Evolutionary conservation across 129 eudicot species (phyloP).

Genomic region (Daucus carota): DNA sequence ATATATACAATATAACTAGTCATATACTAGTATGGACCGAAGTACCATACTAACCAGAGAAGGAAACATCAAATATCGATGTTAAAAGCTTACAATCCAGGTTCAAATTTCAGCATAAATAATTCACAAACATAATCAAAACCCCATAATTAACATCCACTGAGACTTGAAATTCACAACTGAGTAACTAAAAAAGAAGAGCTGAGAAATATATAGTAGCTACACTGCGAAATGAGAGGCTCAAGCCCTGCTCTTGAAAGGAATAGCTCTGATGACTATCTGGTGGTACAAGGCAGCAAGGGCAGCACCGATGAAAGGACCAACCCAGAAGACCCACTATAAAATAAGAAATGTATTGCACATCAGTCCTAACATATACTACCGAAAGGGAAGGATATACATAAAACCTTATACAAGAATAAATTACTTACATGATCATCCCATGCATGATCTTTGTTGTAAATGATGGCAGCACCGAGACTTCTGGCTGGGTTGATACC

Average conservation of each 20-base stretch:
- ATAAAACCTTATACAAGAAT: neutral
- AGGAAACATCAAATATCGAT: neutral
- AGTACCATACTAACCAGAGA: neutral
- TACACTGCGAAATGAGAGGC: neutral
- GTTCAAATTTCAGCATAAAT: neutral
- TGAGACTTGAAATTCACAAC: neutral
- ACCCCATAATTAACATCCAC: neutral
- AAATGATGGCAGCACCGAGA: slow-evolving; percentile 13
- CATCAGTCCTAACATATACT: neutral
- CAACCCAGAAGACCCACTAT: slow-evolving; percentile 93
- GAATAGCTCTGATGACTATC: slow-evolving; percentile 80
- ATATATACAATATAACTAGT: no score
- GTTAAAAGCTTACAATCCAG: neutral
- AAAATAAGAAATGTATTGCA: neutral
- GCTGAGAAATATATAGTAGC: no score
- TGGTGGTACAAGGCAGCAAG: slow-evolving; percentile 74
- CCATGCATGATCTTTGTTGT: slow-evolving; percentile 11
- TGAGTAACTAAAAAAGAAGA: neutral
- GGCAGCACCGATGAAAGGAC: slow-evolving; percentile 82
- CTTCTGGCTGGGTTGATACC: slow-evolving; percentile 12
- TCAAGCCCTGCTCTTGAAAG: slow-evolving; percentile 71
- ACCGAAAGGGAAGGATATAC: neutral
- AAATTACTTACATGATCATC: slow-evolving; percentile 4
- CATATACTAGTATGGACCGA: no score
- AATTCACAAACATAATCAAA: neutral